Base-by-base conservation (phyloP, 1,284 basidiomycete species). In the Termitomyces sp. region DNA sequence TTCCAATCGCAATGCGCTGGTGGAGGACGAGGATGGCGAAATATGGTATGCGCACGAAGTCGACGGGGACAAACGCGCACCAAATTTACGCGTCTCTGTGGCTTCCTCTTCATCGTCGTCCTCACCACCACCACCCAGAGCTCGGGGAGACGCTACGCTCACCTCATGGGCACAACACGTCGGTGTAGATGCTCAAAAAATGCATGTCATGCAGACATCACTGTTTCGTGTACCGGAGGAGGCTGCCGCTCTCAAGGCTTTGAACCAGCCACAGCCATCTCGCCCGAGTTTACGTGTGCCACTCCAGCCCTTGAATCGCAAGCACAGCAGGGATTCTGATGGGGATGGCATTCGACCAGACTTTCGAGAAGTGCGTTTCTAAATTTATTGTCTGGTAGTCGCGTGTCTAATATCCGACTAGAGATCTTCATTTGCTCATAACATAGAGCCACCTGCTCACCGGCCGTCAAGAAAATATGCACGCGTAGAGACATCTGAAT, bases 141-240 rank as follows among this genome's bases (percentile, higher is more conserved):
- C 62, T 55, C 63, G 62, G 11, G 64, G 64, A 40, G 74, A 71
- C 62, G 69, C 67, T 38, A 75, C 71, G 26, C 69, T 68, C 56
- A 75, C 78, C 52, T 79, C 86, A 37, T 86, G 87, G 83, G 79
- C 84, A 5, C 76, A 84, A 52, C 81, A 80, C 49, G 68, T 88
- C 33, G 87, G 88, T 5, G 72, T 91, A 11, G 89, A 94, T 64
- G 77, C 86, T 40, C 86, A 88, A 66, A 88, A 86, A 67, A 81
- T 95, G 73, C 87, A 91, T 62, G 89, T 93, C 52, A 96, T 96
- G 93, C 93, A 96, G 65, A 82, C 88, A 0, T 87, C 89, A 21
- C 74, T 95, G 52, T 97, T 96, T 64, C 78, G 84, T 31, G 75
- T 80, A 64, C 84, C 85, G 19, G 84, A 88, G 64, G 82, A 88